Evolutionary conservation across 169 alveolate species (phyloP), one percentile per base, ranked within the genome.

Genomic region (Plasmodium cynomolgi): DNA sequence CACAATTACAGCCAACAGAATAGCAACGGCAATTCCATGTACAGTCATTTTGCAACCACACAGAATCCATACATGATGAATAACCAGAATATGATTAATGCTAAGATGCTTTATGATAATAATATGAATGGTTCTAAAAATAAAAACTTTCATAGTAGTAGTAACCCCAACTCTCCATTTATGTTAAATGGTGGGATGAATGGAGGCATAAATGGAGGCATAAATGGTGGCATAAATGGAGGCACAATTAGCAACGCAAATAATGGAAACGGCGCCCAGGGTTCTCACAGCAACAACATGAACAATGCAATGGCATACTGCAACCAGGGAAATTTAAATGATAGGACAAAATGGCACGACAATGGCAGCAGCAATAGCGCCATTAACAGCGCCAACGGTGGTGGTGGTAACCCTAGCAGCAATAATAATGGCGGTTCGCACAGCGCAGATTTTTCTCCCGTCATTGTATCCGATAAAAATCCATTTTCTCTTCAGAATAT

Each of bases 401-500:
- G 11, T 44, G 17, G 31, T 62, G 15, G 33, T 68, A 50, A 50
- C 62, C 62, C 7, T 50, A 68, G 77, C n/a, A 23, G 37, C 13
- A 68, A 26, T 68, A 68, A 31, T 31, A 41, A 15, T 77, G 84
- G 71, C 4, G 84, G 47, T 86, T 23, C 73, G 11, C 39, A 75
- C 31, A 91, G 39, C 62, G 56, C 83, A 5, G 92, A 91, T 82
- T 82, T 91, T 91, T 71, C 95, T 2, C 73, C 95, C 17, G 79
- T 82, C 26, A 91, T 17, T 83, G 92, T 91, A 23, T 81, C 95
- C 17, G 95, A 91, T 91, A 91, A 91, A 82, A 91, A 91, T 72
- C 95, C 95, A 13, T 91, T 91, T 72, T 91, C 95, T 72, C 72
- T 91, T 17, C 91, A 91, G 56, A 91, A 91, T 81, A 71, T 91